A percentile compares a stretch with the other conserved stretches of the same genome.
phyloP scores from a whole-genome alignment of 495 filamentous ascomycete genomes.

The Staphylotrichum longicolle region DNA sequence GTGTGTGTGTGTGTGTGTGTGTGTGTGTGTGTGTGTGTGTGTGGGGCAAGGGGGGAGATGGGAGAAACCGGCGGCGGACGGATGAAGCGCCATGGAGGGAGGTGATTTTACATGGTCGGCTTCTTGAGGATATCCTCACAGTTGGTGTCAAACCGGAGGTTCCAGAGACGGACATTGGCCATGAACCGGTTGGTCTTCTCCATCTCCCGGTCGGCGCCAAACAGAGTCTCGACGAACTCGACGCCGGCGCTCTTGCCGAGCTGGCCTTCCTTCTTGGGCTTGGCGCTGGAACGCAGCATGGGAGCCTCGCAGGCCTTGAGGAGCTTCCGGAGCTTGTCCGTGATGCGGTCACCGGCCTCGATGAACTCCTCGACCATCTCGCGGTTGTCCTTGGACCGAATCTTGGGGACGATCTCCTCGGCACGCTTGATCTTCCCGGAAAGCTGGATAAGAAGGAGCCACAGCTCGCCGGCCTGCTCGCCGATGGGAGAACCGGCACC shows the following conservation, averaged over 20 bases:
- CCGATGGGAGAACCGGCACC: conserved; percentile 82
- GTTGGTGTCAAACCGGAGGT: conserved; percentile 92
- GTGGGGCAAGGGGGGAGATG: background rate
- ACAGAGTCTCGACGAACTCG: conserved; percentile 97
- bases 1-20: conserved; percentile 13
- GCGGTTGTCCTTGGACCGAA: conserved; percentile 65
- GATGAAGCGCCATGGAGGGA: background rate
- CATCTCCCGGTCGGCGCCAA: conserved; percentile 87
- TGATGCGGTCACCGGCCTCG: conserved; percentile 84
- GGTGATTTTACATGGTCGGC: conserved; percentile 45
- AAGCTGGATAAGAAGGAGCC: conserved; percentile 93
- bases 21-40: conserved; percentile 13
- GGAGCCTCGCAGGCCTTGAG: conserved; percentile 88
- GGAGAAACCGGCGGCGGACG: background rate
- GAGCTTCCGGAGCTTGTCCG: conserved; percentile 78
- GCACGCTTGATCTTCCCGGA: conserved; percentile 93
- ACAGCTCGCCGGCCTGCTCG: conserved; percentile 90
- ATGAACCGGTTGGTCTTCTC: conserved; percentile 95
- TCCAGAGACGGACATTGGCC: conserved; percentile 89
- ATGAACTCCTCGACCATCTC: conserved; percentile 91
- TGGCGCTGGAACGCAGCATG: conserved; percentile 64
- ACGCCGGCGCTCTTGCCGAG: conserved; percentile 92
- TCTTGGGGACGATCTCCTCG: conserved; percentile 73
- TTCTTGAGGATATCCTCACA: conserved; percentile 83
- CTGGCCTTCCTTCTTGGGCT: conserved; percentile 61